A percentile compares a stretch with the other conserved stretches of the same genome.
phyloP scores from a whole-genome alignment of 2,329 filamentous ascomycete genomes.

The Dactylonectria estremocensis region DNA sequence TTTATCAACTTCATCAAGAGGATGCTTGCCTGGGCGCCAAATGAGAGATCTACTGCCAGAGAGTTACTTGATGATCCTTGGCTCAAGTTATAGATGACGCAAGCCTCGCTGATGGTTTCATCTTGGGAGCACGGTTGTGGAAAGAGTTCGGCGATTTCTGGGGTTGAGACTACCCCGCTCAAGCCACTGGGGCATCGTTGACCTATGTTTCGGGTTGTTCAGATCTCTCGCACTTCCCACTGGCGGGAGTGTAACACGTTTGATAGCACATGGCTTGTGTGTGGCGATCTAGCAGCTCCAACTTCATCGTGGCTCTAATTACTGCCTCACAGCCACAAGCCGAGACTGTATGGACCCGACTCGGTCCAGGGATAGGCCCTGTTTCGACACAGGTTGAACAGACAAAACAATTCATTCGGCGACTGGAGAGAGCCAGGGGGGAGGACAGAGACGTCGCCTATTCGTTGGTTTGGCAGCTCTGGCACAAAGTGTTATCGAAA shows the following conservation, averaged over 20 bases:
- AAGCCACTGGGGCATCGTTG: no score
- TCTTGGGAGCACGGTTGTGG: no score
- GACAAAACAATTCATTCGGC: background rate
- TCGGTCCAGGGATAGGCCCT: background rate
- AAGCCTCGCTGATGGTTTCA: background rate
- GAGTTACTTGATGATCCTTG: background rate
- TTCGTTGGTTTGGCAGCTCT: background rate
- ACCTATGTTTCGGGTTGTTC: no score
- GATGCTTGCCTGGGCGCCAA: background rate
- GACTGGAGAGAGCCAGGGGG: background rate
- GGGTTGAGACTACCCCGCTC: no score
- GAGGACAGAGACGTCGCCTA: background rate
- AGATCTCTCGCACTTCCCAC: no score
- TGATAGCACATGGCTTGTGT: background rate
- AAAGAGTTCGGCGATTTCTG: no score
- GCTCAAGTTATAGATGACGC: background rate
- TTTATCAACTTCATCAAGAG: background rate
- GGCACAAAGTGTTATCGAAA: background rate
- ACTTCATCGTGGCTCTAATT: background rate
- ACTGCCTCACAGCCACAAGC: background rate
- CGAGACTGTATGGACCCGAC: background rate
- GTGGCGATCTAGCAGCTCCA: background rate
- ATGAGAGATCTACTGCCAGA: background rate
- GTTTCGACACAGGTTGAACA: background rate
- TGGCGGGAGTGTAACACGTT: no score